Evolutionary conservation across 108 stramenopile species (phyloP).

Genomic region (Poteriospumella lacustris): DNA sequence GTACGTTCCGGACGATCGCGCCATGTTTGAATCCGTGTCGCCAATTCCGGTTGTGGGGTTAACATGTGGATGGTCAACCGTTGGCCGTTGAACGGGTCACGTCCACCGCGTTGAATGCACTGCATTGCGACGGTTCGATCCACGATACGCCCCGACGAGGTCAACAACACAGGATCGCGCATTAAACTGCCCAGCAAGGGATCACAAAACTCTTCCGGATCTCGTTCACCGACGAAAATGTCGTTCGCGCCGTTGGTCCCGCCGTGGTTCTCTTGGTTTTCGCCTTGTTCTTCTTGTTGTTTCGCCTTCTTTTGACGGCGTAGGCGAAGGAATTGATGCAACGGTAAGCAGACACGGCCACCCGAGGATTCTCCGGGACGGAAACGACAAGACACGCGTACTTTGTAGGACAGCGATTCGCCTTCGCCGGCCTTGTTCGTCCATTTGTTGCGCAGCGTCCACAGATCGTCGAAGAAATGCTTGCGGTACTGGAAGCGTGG

Average conservation of each 20-base stretch:
- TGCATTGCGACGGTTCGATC: background rate
- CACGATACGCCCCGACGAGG: background rate
- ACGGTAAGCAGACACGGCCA: background rate
- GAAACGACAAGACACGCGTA: background rate
- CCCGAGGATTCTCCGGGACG: background rate
- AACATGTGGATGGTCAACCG: background rate
- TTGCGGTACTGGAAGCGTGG: no score
- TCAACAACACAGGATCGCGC: slow-evolving; percentile 11
- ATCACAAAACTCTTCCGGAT: slow-evolving; percentile 1
- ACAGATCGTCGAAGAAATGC: no score
- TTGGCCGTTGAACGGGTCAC: background rate
- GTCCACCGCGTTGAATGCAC: background rate
- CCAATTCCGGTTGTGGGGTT: background rate
- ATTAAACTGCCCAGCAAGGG: slow-evolving; percentile 6
- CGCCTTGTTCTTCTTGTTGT: no score
- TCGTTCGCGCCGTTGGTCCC: background rate
- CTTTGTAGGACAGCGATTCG: no score
- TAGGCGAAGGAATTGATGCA: slow-evolving; percentile 12
- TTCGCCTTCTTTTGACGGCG: no score
- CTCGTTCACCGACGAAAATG: slow-evolving; percentile 5
- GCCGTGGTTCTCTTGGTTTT: no score
- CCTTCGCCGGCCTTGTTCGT: no score
- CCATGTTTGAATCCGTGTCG: background rate
- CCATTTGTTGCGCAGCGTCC: no score
- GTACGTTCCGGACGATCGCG: background rate